phyloP scores from a whole-genome alignment of 1,284 basidiomycete genomes.

The Pisolithus thermaeus region DNA sequence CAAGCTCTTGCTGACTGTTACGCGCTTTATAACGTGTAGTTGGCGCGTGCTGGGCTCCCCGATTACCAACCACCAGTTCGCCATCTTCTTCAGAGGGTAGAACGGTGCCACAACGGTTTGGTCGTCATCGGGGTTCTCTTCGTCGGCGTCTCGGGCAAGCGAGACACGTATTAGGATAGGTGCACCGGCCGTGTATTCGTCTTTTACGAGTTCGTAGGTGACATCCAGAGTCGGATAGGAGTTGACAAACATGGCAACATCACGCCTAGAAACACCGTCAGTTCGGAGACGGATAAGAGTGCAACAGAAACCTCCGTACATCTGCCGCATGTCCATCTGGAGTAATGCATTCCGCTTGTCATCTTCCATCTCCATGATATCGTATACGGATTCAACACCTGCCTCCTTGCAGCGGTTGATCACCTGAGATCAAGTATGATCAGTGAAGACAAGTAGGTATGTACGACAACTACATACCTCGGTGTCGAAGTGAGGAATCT shows the following conservation, averaged over 20 bases:
- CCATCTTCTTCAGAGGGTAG: conserved; percentile 87
- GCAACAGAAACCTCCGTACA: conserved; percentile 45
- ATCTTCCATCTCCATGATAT: conserved; percentile 97
- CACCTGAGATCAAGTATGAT: conserved; percentile 39
- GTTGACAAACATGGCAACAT: conserved; percentile 92
- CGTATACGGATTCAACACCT: conserved; percentile 83
- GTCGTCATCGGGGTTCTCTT: conserved; percentile 69
- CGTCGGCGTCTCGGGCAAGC: conserved; percentile 81
- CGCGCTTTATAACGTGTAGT: conserved; percentile 91
- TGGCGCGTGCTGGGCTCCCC: conserved; percentile 73
- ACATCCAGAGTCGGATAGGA: conserved; percentile 93
- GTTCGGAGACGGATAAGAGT: conserved; percentile 4
- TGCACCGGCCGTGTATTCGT: conserved; percentile 77
- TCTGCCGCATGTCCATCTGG: conserved; percentile 81
- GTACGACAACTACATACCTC: conserved; percentile 43
- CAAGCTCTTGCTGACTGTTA: conserved; percentile 80
- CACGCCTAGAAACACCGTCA: conserved; percentile 47
- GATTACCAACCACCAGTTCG: conserved; percentile 97
- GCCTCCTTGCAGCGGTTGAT: conserved; percentile 82
- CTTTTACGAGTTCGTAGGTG: conserved; percentile 73
- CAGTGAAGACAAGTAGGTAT: conserved; percentile 3
- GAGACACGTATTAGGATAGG: conserved; percentile 80
- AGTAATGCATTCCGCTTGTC: conserved; percentile 78
- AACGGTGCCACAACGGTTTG: conserved; percentile 86
- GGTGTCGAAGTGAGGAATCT: conserved; percentile 92